Evolutionary conservation across 2,329 filamentous ascomycete species (phyloP).

Genomic region (Pseudogymnoascus sp.): DNA sequence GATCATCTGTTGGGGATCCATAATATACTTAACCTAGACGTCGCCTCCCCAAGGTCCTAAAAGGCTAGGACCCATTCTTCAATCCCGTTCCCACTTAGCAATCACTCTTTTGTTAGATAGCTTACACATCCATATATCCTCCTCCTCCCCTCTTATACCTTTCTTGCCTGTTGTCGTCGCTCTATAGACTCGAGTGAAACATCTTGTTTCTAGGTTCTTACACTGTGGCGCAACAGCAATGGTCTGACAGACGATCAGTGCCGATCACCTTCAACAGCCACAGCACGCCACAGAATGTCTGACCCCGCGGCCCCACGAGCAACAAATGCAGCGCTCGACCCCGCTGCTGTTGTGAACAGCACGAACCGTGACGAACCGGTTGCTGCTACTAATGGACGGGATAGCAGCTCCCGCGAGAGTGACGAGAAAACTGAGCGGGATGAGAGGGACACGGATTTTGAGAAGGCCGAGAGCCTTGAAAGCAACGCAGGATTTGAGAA

Average conservation of each 20-base stretch:
- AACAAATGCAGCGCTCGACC: constrained; percentile 9
- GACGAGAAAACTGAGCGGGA: constrained; percentile 24
- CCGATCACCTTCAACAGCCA: background rate
- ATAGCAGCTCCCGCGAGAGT: constrained; percentile 17
- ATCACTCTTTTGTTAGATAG: background rate
- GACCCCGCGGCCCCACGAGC: background rate
- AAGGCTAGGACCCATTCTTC: background rate
- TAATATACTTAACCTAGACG: background rate
- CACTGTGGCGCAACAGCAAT: background rate
- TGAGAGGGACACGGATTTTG: constrained; percentile 19
- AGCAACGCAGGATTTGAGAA: constrained; percentile 14
- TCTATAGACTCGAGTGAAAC: background rate
- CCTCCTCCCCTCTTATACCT: background rate
- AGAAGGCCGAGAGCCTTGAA: constrained; percentile 18
- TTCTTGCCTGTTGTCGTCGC: background rate
- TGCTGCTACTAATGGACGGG: constrained; percentile 17
- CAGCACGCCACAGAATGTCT: constrained; percentile 6
- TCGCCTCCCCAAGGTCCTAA: background rate
- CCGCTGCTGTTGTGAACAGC: constrained; percentile 13
- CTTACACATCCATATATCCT: background rate
- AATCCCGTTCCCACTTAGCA: constrained; percentile 3
- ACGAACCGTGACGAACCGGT: constrained; percentile 17
- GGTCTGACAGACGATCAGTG: constrained; percentile 4
- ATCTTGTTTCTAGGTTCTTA: background rate
- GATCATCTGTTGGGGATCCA: background rate